These are phyloP conservation scores for Andrographis paniculata DNA, from an alignment of 305 asterid species.

Conservation along the genomic window DNA sequence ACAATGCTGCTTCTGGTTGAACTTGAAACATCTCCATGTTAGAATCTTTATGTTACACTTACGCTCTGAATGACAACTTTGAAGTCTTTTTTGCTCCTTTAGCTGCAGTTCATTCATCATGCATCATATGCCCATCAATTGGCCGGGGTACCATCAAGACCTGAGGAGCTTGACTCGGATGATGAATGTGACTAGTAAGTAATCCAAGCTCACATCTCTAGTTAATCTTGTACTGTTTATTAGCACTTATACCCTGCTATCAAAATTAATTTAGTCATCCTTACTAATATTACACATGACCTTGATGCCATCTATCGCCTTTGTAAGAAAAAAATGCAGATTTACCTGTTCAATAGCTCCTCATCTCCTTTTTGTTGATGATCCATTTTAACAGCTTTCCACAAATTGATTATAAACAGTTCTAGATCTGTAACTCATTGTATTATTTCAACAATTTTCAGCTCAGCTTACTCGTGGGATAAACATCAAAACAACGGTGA, in stretches of 20 bases:
- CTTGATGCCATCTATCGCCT: too few species aligned
- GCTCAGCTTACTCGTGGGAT: slow-evolving; percentile 22
- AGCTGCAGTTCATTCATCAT: slow-evolving; percentile 73
- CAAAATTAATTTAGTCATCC: too few species aligned
- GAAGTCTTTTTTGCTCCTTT: slow-evolving; percentile 23
- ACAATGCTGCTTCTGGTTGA: slow-evolving; percentile 14
- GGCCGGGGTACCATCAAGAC: slow-evolving; percentile 26
- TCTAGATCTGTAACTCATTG: slow-evolving; percentile 9
- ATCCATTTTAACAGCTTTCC: too few species aligned
- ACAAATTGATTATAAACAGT: slow-evolving; percentile 2
- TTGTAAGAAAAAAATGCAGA: too few species aligned
- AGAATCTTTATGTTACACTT: background rate
- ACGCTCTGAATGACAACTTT: slow-evolving; percentile 6
- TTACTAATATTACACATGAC: too few species aligned
- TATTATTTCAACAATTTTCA: slow-evolving; percentile 19
- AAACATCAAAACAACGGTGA: slow-evolving; percentile 18
- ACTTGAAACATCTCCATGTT: slow-evolving; percentile 13
- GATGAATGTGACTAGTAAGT: slow-evolving; percentile 38
- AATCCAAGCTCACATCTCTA: slow-evolving; percentile 14
- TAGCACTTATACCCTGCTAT: too few species aligned
- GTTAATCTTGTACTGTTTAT: slow-evolving; percentile 4
- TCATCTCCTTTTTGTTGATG: too few species aligned
- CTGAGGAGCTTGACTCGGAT: slow-evolving; percentile 25
- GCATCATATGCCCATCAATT: slow-evolving; percentile 37
- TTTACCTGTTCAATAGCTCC: too few species aligned